Percentiles rank a stretch among this genome's conserved stretches.
Evolutionary conservation across 2,329 filamentous ascomycete species (phyloP).

Genomic region (Macroventuria anomochaeta): DNA sequence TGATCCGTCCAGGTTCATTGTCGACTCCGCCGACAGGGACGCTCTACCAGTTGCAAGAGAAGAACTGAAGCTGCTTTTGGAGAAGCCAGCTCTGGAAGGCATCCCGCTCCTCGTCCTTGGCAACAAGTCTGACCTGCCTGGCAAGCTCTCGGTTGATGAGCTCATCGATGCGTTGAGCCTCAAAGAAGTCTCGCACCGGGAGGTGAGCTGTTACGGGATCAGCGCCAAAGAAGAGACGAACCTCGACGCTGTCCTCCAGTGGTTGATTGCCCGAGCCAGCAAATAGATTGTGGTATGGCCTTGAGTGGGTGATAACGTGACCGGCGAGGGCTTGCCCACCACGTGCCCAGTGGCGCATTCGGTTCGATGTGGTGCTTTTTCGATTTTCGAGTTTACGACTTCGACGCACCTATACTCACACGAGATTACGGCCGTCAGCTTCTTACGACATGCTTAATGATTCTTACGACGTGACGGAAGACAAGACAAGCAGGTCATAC

Average conservation of each 20-base stretch:
- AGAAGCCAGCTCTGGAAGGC: slow-evolving; percentile 81
- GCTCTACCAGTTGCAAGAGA: slow-evolving; percentile 85
- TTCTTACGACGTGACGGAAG: slow-evolving; percentile 59
- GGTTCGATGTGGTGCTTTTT: slow-evolving; percentile 29
- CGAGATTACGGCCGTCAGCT: slow-evolving; percentile 46
- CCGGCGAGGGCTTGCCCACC: slow-evolving; percentile 22
- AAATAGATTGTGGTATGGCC: slow-evolving; percentile 34
- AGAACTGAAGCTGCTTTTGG: slow-evolving; percentile 87
- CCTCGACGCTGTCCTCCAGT: slow-evolving; percentile 93
- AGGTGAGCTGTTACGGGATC: slow-evolving; percentile 98
- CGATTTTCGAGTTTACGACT: slow-evolving; percentile 36
- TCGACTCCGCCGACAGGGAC: slow-evolving; percentile 87
- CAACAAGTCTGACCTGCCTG: slow-evolving; percentile 95
- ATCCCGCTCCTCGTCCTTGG: slow-evolving; percentile 94
- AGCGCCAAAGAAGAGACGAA: slow-evolving; percentile 99
- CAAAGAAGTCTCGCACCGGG: slow-evolving; percentile 85
- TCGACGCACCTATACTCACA: slow-evolving; percentile 47
- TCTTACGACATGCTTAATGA: slow-evolving; percentile 57
- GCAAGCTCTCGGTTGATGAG: slow-evolving; percentile 91
- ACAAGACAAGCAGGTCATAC: slow-evolving; percentile 55
- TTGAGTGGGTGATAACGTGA: slow-evolving; percentile 33
- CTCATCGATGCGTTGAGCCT: slow-evolving; percentile 92
- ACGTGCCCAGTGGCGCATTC: slow-evolving; percentile 33
- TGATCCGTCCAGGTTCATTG: slow-evolving; percentile 74
- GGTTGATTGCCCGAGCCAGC: slow-evolving; percentile 87